Base-by-base conservation (phyloP, 768 basidiomycete species). In the Chalciporus chontae region DNA sequence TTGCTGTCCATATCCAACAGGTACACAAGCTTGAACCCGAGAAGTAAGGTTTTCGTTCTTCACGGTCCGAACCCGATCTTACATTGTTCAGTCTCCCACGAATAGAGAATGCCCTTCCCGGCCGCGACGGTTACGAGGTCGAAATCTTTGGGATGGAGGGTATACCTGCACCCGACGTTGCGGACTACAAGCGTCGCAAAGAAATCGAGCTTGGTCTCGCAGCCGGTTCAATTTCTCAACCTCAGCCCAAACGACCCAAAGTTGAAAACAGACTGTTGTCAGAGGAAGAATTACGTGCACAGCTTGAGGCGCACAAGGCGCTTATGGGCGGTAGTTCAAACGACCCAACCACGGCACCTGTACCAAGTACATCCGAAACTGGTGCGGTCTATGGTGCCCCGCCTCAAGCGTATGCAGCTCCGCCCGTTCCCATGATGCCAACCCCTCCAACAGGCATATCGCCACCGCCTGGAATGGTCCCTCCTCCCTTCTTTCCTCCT, bases 121-220 rank as follows among this genome's bases (percentile, higher is more conserved):
- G 94, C 24, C 84, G 96, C 29, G 95, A 97, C 70, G 93, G 94
- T 2, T 97, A 97, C 60, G 95, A 98, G 66, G 87, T 99, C 32
- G 96, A 99, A 71, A 98, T 99, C 42, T 98, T 98, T 57, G 96
- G 96, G 19, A 98, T 99, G 96, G 95, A 96, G 66, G 96, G 95
- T 47, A 93, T 97, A 43, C 94, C 94, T 8, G 87, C 86, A 4
- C 90, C 92, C 29, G 94, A 95, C 68, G 80, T 95, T 17, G 93
- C 90, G 11, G 95, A 94, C 68, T 98, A 94, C 78, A 95, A 91
- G 65, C 87, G 92, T 45, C 85, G 90, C 56, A 96, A 96, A 65
- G 94, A 95, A 67, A 88, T 91, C 54, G 94, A 97, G 65, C 81
- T 92, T 4, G 94, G 96, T 27, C 79, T 93, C 21, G 78, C 81